These are phyloP conservation scores for Saturnispora ahearnii DNA, from an alignment of 805 yeast species.

Conservation along the genomic window DNA sequence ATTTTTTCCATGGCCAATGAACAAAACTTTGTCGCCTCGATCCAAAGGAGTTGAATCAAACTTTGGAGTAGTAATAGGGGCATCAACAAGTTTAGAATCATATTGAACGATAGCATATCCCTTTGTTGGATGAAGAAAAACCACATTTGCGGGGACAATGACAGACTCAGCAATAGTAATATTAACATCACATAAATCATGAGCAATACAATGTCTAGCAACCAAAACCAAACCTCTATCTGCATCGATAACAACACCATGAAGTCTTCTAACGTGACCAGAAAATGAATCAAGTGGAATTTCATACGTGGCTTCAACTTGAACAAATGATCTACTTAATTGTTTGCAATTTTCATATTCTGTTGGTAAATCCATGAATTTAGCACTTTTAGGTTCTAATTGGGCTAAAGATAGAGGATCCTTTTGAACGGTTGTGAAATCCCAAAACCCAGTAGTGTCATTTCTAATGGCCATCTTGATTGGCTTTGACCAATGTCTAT, in stretches of 20 bases:
- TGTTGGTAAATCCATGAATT: slow-evolving; percentile 59
- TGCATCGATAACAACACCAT: slow-evolving; percentile 80
- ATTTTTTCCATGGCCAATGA: slow-evolving; percentile 71
- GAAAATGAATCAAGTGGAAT: slow-evolving; percentile 71
- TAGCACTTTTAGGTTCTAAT: slow-evolving; percentile 52
- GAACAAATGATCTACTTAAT: slow-evolving; percentile 61
- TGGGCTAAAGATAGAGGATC: slow-evolving; percentile 51
- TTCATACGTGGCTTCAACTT: slow-evolving; percentile 56
- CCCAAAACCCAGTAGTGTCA: slow-evolving; percentile 50
- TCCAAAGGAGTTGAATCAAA: slow-evolving; percentile 47
- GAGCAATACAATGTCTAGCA: slow-evolving; percentile 73
- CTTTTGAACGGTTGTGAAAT: slow-evolving; percentile 43
- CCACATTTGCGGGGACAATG: slow-evolving; percentile 69
- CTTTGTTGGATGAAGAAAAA: slow-evolving; percentile 78
- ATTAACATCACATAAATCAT: slow-evolving; percentile 66
- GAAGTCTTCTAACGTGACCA: slow-evolving; percentile 48
- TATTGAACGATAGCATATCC: slow-evolving; percentile 79
- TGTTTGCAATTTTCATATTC: slow-evolving; percentile 45
- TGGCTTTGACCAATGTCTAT: slow-evolving; percentile 76
- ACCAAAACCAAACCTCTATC: slow-evolving; percentile 70
- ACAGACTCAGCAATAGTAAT: slow-evolving; percentile 82
- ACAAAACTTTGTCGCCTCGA: slow-evolving; percentile 70
- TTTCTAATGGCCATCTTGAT: slow-evolving; percentile 60
- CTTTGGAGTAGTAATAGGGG: slow-evolving; percentile 62
- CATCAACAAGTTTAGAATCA: slow-evolving; percentile 64